Evolutionary conservation across 306 rosid species (phyloP).

Genomic region (Dalbergia oliveri): DNA sequence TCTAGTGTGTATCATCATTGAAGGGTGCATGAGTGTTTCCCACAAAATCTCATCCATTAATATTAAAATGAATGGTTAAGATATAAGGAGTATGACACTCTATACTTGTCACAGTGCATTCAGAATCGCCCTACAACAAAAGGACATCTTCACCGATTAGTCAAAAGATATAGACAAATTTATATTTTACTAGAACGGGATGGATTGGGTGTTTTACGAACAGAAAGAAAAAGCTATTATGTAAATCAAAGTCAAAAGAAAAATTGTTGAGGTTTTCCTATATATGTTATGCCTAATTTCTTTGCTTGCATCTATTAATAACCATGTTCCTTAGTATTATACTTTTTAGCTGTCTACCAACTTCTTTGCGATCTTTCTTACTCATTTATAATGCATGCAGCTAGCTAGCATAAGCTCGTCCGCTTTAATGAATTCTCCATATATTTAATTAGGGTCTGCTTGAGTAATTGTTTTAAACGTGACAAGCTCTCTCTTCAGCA

Average conservation of each 20-base stretch:
- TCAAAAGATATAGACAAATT: too few relatives aligned
- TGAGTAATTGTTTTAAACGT: constrained; percentile 15
- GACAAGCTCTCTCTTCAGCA: constrained; percentile 10
- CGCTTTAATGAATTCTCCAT: not conserved
- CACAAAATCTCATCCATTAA: too few relatives aligned
- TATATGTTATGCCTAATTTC: not conserved
- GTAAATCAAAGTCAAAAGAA: not conserved
- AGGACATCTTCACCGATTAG: too few relatives aligned
- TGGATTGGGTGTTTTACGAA: too few relatives aligned
- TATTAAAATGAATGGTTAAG: too few relatives aligned
- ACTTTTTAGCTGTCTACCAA: constrained; percentile 45
- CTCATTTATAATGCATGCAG: not conserved
- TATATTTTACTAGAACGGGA: too few relatives aligned
- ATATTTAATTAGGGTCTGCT: not conserved
- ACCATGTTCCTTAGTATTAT: not conserved
- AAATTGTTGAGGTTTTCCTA: not conserved
- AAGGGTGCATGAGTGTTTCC: too few relatives aligned
- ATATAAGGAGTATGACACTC: too few relatives aligned
- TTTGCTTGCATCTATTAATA: not conserved
- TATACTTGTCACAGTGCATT: too few relatives aligned
- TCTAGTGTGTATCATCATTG: too few relatives aligned
- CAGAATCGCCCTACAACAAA: too few relatives aligned
- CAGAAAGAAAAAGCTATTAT: not conserved
- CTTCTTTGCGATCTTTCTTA: not conserved
- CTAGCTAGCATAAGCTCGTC: not conserved